phyloP scores from a whole-genome alignment of 2,329 filamentous ascomycete species.

The Phoma sp. region DNA sequence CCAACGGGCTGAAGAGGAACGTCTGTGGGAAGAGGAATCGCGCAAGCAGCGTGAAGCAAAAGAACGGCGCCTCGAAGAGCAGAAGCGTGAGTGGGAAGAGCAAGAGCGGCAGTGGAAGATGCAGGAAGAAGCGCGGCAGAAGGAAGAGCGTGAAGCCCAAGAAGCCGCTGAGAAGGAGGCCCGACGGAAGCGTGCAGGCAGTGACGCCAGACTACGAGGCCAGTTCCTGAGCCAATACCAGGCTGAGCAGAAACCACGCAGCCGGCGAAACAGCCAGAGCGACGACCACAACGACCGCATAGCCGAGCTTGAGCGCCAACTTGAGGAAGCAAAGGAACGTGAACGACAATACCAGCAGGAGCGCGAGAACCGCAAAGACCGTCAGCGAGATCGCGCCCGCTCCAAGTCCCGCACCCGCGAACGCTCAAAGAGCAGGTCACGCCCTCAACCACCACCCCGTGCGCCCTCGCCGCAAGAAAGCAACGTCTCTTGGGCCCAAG shows the following conservation, averaged over 20 bases:
- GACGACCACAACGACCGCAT: slow-evolving; percentile 67
- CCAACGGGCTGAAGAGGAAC: slow-evolving; percentile 68
- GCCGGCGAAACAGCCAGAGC: slow-evolving; percentile 47
- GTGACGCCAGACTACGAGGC: slow-evolving; percentile 74
- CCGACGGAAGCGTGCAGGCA: slow-evolving; percentile 63
- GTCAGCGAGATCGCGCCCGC: slow-evolving; percentile 46
- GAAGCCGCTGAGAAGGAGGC: slow-evolving; percentile 71
- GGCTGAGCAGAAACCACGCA: slow-evolving; percentile 64
- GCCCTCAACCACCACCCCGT: slow-evolving; percentile 44
- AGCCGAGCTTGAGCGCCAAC: slow-evolving; percentile 77
- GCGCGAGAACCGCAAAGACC: slow-evolving; percentile 58
- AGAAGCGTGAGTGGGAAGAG: slow-evolving; percentile 77
- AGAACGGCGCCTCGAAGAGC: slow-evolving; percentile 66
- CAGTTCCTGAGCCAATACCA: slow-evolving; percentile 90
- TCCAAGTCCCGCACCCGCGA: slow-evolving; percentile 46
- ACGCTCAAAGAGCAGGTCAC: slow-evolving; percentile 44
- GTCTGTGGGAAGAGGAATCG: slow-evolving; percentile 70
- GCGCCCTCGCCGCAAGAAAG: slow-evolving; percentile 55
- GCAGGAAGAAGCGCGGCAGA: slow-evolving; percentile 73
- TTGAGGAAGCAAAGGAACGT: slow-evolving; percentile 71
- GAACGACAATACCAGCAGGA: slow-evolving; percentile 69
- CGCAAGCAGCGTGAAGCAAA: slow-evolving; percentile 65
- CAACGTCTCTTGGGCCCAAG: slow-evolving; percentile 68
- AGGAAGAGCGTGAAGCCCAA: slow-evolving; percentile 77
- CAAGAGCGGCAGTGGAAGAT: slow-evolving; percentile 78